These are phyloP conservation scores for Leptodermis oblonga DNA, from an alignment of 257 asterid genomes.

Conservation along the genomic window DNA sequence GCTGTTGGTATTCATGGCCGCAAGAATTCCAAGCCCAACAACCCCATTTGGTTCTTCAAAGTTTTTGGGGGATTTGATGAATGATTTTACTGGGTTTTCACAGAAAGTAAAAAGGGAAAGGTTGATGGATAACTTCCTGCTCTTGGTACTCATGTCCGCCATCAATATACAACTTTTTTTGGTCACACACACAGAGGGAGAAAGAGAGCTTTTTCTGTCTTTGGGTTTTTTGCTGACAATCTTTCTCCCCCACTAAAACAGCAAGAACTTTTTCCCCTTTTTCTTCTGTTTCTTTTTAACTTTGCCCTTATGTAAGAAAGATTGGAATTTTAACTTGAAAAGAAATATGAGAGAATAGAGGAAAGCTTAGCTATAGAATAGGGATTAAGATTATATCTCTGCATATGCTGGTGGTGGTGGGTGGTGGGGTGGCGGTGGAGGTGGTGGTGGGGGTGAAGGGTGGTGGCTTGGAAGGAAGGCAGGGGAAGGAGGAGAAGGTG, in stretches of 20 bases:
- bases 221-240: not conserved
- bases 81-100: conserved; percentile 23
- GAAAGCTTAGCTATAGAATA: not conserved
- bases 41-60: conserved; percentile 65
- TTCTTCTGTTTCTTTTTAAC: not conserved
- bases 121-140: conserved; percentile 48
- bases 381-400: conserved; percentile 7
- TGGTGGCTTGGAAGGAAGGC: not conserved
- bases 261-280: not conserved
- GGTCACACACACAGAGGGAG: conserved; percentile 6
- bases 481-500: not conserved
- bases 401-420: no score
- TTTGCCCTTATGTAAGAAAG: not conserved
- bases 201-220: not conserved
- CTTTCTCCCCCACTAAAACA: conserved; percentile 5
- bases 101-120: conserved; percentile 46
- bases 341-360: not conserved
- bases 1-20: conserved; percentile 39
- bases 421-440: not conserved
- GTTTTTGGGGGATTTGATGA: conserved; percentile 37
- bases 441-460: not conserved
- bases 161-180: conserved; percentile 18
- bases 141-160: conserved; percentile 41
- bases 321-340: not conserved
- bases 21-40: conserved; percentile 80